A percentile compares a stretch with the other conserved stretches of the same genome.
Conservation (phyloP, 129 eudicot species). For the Heracleum sosnowskyi region DNA sequence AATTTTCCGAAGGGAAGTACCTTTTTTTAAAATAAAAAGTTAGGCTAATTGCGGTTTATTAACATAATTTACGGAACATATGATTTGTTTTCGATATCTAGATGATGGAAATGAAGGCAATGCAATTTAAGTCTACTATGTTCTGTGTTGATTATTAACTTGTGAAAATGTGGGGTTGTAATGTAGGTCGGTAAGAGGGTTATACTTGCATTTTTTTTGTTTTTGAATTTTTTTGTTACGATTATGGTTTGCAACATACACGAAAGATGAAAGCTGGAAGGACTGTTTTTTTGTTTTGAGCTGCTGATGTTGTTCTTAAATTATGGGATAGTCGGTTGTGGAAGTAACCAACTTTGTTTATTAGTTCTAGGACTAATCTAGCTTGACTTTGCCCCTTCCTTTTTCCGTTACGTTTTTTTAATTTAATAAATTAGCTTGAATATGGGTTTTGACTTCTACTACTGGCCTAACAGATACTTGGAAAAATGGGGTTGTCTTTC, state of each 20-base stretch:
- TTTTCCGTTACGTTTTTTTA: neutral
- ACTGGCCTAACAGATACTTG: conserved; percentile 6
- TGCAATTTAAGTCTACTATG: neutral
- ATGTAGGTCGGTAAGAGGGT: too few species aligned
- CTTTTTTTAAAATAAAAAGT: too few species aligned
- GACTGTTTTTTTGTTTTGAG: neutral
- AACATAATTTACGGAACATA: neutral
- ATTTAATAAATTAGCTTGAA: neutral
- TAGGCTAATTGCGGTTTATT: neutral
- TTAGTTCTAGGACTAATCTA: too few species aligned
- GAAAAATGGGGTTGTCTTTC: conserved; percentile 34
- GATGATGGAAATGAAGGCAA: neutral
- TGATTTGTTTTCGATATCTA: neutral
- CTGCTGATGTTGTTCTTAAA: neutral
- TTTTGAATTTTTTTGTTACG: neutral
- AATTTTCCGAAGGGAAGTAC: neutral
- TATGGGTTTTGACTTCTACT: neutral
- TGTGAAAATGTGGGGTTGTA: too few species aligned
- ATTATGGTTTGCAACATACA: too few species aligned
- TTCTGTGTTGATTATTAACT: neutral
- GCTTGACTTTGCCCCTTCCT: neutral
- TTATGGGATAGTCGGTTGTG: neutral
- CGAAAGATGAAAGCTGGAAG: neutral
- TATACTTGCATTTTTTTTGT: neutral
- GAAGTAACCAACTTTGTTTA: neutral